These are phyloP conservation scores for Zygosaccharomyces siamensis DNA, from an alignment of 805 yeast species.

Conservation along the genomic window DNA sequence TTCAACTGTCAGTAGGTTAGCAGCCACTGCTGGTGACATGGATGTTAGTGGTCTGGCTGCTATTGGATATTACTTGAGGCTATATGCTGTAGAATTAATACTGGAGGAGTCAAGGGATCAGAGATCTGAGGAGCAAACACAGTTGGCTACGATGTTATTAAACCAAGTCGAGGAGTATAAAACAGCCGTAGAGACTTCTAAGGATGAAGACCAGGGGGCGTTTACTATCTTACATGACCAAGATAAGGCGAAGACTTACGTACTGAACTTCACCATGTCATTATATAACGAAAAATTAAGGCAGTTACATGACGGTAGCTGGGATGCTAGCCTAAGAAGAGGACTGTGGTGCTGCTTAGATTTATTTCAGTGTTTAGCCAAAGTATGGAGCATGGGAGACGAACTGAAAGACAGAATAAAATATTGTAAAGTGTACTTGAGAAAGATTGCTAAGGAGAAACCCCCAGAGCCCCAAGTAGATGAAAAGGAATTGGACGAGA, in stretches of 20 bases:
- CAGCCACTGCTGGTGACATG: slow-evolving; percentile 24
- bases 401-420: slow-evolving; percentile 24
- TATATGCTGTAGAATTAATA: slow-evolving; percentile 71
- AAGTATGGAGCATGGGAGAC: slow-evolving; percentile 23
- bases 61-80: slow-evolving; percentile 34
- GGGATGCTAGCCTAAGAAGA: slow-evolving; percentile 33
- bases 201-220: slow-evolving; percentile 32
- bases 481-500: slow-evolving; percentile 8
- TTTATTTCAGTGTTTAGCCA: slow-evolving; percentile 20
- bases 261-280: slow-evolving; percentile 51
- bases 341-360: slow-evolving; percentile 35
- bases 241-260: slow-evolving; percentile 50
- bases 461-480: neutral
- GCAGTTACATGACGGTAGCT: slow-evolving; percentile 45
- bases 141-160: slow-evolving; percentile 54
- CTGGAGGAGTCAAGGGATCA: slow-evolving; percentile 50
- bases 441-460: slow-evolving; percentile 23
- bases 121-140: slow-evolving; percentile 50
- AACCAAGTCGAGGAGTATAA: slow-evolving; percentile 66
- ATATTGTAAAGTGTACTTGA: slow-evolving; percentile 28
- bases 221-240: slow-evolving; percentile 51
- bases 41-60: slow-evolving; percentile 24
- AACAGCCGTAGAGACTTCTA: slow-evolving; percentile 29
- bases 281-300: slow-evolving; percentile 48
- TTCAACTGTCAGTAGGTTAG: slow-evolving; percentile 8